These are phyloP conservation scores for bread wheat (Triticum aestivum) DNA, from an alignment of 176 grass and related monocot species.

Conservation along the genomic window IWGSC_CS_RefSeq_v2.1 NC_057795.1:13729025-13729524, in stretches of 20 bases:
- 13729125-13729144: too few relatives aligned
- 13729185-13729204: neutral
- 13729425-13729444: neutral
- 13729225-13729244: too few relatives aligned
- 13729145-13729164: too few relatives aligned
- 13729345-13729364: conserved; percentile 30
- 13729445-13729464: neutral
- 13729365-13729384: neutral
- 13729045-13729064: neutral
- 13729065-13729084: too few relatives aligned
- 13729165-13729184: neutral
- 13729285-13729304: neutral
- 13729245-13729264: too few relatives aligned
- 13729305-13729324: neutral
- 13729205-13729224: neutral
- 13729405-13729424: neutral
- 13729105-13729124: too few relatives aligned
- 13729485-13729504: neutral
- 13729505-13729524: neutral
- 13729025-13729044: too few relatives aligned
- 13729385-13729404: neutral
- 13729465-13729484: neutral
- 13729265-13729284: conserved; percentile 30
- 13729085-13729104: too few relatives aligned
- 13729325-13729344: neutral